Evolutionary conservation across 805 yeast species (phyloP), one percentile per base, ranked within the genome.

Genomic region (Sugiyamaella qingdaonensis): DNA sequence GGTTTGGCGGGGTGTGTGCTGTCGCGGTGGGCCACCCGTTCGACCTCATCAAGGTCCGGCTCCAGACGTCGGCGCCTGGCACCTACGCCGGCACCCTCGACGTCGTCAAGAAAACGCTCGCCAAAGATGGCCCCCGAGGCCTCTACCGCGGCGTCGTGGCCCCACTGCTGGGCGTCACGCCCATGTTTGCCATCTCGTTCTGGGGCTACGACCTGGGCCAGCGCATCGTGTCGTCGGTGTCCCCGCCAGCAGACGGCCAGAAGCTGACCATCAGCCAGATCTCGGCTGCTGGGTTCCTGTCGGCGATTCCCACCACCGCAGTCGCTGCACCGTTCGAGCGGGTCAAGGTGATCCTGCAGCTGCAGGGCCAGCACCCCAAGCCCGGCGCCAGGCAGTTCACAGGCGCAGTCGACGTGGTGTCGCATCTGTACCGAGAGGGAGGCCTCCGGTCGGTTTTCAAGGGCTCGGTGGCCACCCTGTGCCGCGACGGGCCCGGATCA

Each of bases 291-390:
- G 99, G 99, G 10, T 91, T 91, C 75, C 73, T 92, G 58, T 85
- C 95, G 54, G 98, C 98, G 10, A 78, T 92, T 49, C 99, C 99
- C 32, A 92, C 96, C 8, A 94, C 98, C 0, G 79, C 87, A 49
- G 88, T 92, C 16, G 96, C 97, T n/a, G 97, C 97, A 0, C 99
- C 99, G 1, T 90, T 94, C 61, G 99, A 92, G 72, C 80, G 99
- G 61, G 86, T 91, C 65, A 92, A 92, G 77, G 97, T 94, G 49
- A 87, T 92, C 66, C 77, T 92, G 78, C 99, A 92, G 71, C 78
- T 88, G 10, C 86, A 86, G 64, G 77, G 77, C 44, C 77, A 73
- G 61, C 64, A 59, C 41, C 48, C 43, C 14, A 76, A 77, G 21
- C 69, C 76, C n/a, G 60, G 53, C 27, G 54, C 52, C 19, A 60